Base-by-base conservation (phyloP, 352 stramenopile genomes). In the Globisporangium alternatum region DNA sequence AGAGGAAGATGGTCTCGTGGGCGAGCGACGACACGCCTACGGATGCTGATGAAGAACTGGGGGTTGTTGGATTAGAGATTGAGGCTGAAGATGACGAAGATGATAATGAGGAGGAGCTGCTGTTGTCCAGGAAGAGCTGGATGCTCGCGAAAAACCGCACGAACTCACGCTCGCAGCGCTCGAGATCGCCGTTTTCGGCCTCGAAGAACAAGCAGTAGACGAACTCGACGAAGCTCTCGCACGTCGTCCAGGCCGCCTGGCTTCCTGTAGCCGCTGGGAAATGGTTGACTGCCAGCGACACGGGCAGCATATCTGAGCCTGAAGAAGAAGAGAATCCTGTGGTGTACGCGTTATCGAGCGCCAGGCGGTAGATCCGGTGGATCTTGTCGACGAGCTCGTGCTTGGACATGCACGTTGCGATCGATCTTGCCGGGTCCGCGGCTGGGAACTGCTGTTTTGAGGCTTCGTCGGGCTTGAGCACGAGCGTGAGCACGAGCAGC, bases 141-240 rank as follows among this genome's bases (percentile, higher is more conserved):
- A 81, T 64, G 56, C 73, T 81, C 19, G 76, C 63, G 25, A 81
- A 69, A 37, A 84, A 73, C 0, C 65, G 65, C 39, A 80, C 61
- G 21, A 80, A 81, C 59, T 74, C 63, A 9, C 62, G 55, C 58
- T 84, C 76, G 28, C 66, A 68, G 0, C 17, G 9, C 19, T 48
- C 22, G 48, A 80, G 37, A 41, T 79, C 53, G 10, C 66, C 66
- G 28, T 60, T 47, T 6, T 64, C 66, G 7, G 63, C 56, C 5
- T 77, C 71, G 9, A 84, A 19, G 43, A 80, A 71, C 2, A 48
- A n/a, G 5, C 56, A 66, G 33, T 80, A 72, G 39, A 80, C 56
- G 28, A 76, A 77, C 5, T 64, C 65, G 30, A 75, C 66, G 39
- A 81, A 73, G 8, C 72, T 31, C 37, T 77, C 60, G 19, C 53